Evolutionary conservation across 768 basidiomycete genomes (phyloP), one percentile per base, ranked within the genome.

Genomic region (Phylloporus sp.): DNA sequence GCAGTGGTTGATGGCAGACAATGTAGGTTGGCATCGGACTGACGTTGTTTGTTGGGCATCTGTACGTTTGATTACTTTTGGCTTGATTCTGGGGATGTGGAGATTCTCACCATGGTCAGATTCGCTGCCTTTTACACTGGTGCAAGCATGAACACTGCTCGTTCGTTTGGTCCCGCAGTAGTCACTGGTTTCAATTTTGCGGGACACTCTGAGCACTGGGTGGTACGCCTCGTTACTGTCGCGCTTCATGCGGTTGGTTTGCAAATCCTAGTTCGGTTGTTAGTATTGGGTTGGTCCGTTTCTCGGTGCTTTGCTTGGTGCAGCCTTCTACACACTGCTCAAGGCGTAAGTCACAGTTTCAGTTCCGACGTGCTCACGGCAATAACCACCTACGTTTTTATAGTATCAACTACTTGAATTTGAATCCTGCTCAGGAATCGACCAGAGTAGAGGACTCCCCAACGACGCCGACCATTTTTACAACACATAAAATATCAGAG

Each of bases 281-380:
- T 46, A 84, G 80, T 84, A 84, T 57, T 84, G 83, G 84, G 65
- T 85, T 9, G 85, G 86, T 31, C 84, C 84, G 1, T 75, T 76
- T 44, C 69, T 87, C 18, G 85, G 86, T 24, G 73, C 81, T 6
- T 59, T 88, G 9, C 69, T 88, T 9, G 82, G 68, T 26, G 70
- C 77, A 14, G 71, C 57, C 6, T 73, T 86, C 55, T 89, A 85
- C 59, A 59, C 71, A 27, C 50, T 74, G 17, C 71, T 86, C 48
- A 85, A 85, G 59, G 67, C 56, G 73, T 75, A 50, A 52, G 69
- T 66, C 17, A 21, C 31, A 21, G 20, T 32, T 22, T n/a, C 38
- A 11, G 14, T 37, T 36, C 33, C 20, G 9, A 42, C 42, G 22
- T 24, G 29, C 24, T 44, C 24, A 18, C 6, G 46, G 17, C 29